Percentiles rank a stretch among this genome's conserved stretches.
These are phyloP conservation scores for Arachis monticola DNA, from an alignment of 331 rosid genomes.

Conservation along the genomic window DNA sequence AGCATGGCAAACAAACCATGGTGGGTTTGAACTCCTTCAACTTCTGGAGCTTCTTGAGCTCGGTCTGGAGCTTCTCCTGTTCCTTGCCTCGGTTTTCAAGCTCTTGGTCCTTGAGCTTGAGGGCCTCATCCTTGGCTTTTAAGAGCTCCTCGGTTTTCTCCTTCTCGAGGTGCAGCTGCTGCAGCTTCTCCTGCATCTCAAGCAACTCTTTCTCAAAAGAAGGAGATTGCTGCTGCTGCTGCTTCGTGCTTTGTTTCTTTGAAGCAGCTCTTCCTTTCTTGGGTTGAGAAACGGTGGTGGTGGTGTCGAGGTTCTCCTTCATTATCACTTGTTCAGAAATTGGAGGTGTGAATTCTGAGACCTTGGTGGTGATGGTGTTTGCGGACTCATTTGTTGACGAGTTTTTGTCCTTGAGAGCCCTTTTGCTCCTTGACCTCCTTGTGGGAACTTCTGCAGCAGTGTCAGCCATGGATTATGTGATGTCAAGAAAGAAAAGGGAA, in stretches of 20 bases:
- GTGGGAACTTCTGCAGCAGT: constrained; percentile 38
- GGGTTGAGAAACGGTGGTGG: constrained; percentile 45
- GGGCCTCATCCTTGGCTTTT: constrained; percentile 72
- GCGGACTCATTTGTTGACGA: constrained; percentile 43
- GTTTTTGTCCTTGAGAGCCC: constrained; percentile 71
- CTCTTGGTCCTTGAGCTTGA: constrained; percentile 77
- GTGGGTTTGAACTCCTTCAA: constrained; percentile 90
- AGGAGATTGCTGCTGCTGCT: constrained; percentile 32
- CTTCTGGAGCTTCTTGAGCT: constrained; percentile 81
- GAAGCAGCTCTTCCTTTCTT: constrained; percentile 55
- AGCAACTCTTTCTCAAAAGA: constrained; percentile 68
- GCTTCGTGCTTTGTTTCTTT: constrained; percentile 51
- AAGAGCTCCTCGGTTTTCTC: constrained; percentile 81
- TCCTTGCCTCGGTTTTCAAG: constrained; percentile 55
- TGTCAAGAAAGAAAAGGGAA: background rate
- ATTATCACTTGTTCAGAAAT: constrained; percentile 22
- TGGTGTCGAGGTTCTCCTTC: constrained; percentile 56
- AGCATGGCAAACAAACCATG: constrained; percentile 54
- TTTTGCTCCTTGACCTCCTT: constrained; percentile 60
- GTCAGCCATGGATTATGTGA: constrained; percentile 59
- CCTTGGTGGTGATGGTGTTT: constrained; percentile 43
- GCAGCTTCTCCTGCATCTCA: constrained; percentile 80
- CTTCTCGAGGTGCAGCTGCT: constrained; percentile 69
- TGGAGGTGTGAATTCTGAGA: constrained; percentile 34
- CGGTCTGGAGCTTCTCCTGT: constrained; percentile 79